A percentile compares a stretch with the other conserved stretches of the same genome.
Evolutionary conservation across 2,329 filamentous ascomycete genomes (phyloP).

Genomic region (Madurella mycetomatis): DNA sequence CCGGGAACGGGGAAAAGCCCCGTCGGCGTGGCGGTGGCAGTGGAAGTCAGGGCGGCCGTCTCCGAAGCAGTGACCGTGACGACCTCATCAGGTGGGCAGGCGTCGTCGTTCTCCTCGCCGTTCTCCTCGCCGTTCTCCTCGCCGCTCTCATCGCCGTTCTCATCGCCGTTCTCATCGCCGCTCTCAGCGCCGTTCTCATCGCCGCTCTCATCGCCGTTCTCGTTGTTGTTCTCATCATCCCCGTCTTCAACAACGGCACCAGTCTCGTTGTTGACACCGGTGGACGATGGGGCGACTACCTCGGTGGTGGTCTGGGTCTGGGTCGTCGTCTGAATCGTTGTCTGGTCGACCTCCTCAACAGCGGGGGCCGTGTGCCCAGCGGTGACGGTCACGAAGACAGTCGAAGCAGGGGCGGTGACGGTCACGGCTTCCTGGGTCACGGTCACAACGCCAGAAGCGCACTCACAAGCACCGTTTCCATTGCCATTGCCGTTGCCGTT

Average conservation of each 20-base stretch:
- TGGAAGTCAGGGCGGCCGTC: not conserved
- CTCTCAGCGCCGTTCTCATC: not conserved
- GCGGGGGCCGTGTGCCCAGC: not conserved
- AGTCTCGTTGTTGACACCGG: not conserved
- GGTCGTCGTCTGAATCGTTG: not conserved
- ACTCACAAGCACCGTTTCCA: slow-evolving; percentile 10
- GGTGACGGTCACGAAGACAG: slow-evolving; percentile 20
- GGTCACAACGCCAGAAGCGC: slow-evolving; percentile 7
- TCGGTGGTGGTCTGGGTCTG: not conserved
- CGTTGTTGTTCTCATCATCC: not conserved
- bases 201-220: no score
- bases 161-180: not conserved
- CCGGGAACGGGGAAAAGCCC: slow-evolving; percentile 9
- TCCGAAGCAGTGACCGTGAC: slow-evolving; percentile 15
- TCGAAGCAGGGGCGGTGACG: slow-evolving; percentile 18
- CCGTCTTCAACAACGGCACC: not conserved
- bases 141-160: no score
- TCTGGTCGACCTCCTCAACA: not conserved
- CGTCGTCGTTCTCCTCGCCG: not conserved
- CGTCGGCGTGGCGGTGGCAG: not conserved
- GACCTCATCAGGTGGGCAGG: slow-evolving; percentile 17
- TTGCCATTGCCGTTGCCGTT: not conserved
- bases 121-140: not conserved
- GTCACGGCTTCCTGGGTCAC: slow-evolving; percentile 18
- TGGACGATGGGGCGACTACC: not conserved